phyloP scores from a whole-genome alignment of 768 basidiomycete genomes.

The Auricularia cornea region DNA sequence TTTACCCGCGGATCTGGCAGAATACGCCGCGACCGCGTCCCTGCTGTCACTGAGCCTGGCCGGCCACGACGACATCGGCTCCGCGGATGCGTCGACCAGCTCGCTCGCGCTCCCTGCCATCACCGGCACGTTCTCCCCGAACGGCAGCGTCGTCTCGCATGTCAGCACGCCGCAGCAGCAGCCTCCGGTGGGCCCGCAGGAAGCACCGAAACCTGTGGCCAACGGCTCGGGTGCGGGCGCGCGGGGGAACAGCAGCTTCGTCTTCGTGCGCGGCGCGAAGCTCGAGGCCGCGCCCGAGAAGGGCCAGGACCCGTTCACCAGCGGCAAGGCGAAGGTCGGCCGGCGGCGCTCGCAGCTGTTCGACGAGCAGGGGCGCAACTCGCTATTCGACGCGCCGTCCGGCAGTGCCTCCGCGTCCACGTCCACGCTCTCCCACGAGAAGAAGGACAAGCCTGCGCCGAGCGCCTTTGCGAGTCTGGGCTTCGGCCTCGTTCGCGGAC shows the following conservation, averaged over 20 bases:
- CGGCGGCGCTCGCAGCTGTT: not conserved
- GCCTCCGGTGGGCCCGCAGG: not conserved
- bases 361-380: not conserved
- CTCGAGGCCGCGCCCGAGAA: not conserved
- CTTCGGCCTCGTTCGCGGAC: not conserved
- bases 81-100: not conserved
- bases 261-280: not conserved
- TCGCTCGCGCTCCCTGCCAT: not conserved
- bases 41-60: not conserved
- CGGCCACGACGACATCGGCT: not conserved
- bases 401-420: not conserved
- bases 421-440: not conserved
- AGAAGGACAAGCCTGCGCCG: not conserved
- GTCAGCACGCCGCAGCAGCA: not conserved
- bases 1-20: not conserved
- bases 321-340: not conserved
- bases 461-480: not conserved
- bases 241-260: not conserved
- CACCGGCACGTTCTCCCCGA: not conserved
- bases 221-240: not conserved
- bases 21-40: not conserved
- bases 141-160: not conserved
- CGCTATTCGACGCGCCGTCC: not conserved
- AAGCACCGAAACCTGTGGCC: not conserved
- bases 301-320: not conserved